phyloP scores from a whole-genome alignment of 2,329 filamentous ascomycete species.

The Drechmeria coniospora region DNA sequence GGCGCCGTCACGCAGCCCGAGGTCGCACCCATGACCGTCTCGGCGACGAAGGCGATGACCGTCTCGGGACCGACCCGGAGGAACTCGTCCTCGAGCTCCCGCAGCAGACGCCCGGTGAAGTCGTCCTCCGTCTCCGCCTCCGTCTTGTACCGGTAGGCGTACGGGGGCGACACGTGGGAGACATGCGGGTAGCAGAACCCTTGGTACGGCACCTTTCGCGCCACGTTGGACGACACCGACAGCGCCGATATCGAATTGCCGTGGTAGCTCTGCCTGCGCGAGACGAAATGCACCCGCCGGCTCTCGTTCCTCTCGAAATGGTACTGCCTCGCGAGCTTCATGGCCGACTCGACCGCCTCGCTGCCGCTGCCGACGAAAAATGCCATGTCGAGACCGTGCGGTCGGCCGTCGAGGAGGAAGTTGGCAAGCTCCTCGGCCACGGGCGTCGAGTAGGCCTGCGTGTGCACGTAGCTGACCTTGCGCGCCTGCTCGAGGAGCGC shows the following conservation, averaged over 20 bases:
- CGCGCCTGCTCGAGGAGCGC: slow-evolving; percentile 40
- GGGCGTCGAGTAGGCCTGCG: slow-evolving; percentile 9
- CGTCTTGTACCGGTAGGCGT: slow-evolving; percentile 2
- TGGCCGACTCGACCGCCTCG: slow-evolving; percentile 27
- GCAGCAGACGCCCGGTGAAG: slow-evolving; percentile 23
- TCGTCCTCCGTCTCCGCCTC: slow-evolving; percentile 20
- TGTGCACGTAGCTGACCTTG: slow-evolving; percentile 15
- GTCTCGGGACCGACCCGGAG: slow-evolving; percentile 26
- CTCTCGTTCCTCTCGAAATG: slow-evolving; percentile 23
- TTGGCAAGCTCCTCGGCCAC: slow-evolving; percentile 14
- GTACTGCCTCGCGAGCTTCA: slow-evolving; percentile 34
- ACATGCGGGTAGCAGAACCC: slow-evolving; percentile 11
- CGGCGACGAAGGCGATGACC: slow-evolving; percentile 32
- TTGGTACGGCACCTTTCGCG: slow-evolving; percentile 13
- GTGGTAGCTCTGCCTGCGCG: slow-evolving; percentile 29
- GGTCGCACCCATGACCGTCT: slow-evolving; percentile 32
- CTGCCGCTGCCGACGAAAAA: slow-evolving; percentile 11
- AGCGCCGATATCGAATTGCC: slow-evolving; percentile 33
- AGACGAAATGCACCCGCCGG: slow-evolving; percentile 25
- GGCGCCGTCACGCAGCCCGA: slow-evolving; percentile 35
- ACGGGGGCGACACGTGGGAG: slow-evolving; percentile 12
- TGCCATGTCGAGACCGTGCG: slow-evolving; percentile 10
- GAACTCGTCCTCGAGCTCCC: slow-evolving; percentile 33
- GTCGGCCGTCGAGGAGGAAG: slow-evolving; percentile 9
- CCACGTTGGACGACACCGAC: slow-evolving; percentile 17